Base-by-base conservation (phyloP, 2,329 filamentous ascomycete genomes). In the Scytalidium sp. region DNA sequence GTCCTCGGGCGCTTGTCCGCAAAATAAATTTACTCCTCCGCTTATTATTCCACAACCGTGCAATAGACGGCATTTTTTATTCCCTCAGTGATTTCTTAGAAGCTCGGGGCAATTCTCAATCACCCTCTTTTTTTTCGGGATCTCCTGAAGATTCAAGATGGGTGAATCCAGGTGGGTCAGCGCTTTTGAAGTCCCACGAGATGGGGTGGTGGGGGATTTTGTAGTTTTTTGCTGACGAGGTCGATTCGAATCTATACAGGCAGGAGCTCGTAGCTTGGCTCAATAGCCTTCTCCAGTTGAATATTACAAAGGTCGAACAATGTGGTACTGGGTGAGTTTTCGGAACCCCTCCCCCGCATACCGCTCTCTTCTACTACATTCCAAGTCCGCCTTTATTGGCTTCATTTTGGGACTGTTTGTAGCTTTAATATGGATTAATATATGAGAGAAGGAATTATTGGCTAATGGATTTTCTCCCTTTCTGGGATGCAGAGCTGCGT, bases 251-350 rank as follows among this genome's bases (percentile, higher is more conserved):
- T n/a, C 17, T 4, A 7, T 48, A 47, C 47, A 97, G 94, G 79
- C 94, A 99, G 75, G 94, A 99, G 77, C 84, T 99, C 62, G 80
- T 99, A 62, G 82, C 85, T 75, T 99, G 94, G 94, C 79, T 97
- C 60, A 99, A 99, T 80, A 93, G 89, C 80, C 88, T 99, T 56
- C 85, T 99, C 46, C 91, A 97, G 76, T 87, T 99, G 66, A 99
- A 97, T 76, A 85, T 99, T 64, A 97, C 88, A 64, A 97, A 97
- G 75, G 90, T 99, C 69, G 94, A 99, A 77, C 94, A 99, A 80
- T 97, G 93, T 71, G 94, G 94, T 70, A 97, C 93, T 66, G 94
- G 93, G 93, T 97, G 85, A 64, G 76, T 70, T 56, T 51, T 29
- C 25, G 13, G 32, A 39, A 47, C 54, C 52, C 54, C 54, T 60